Percentiles rank a stretch among this genome's conserved stretches.
Evolutionary conservation across 2,329 filamentous ascomycete genomes (phyloP).

Genomic region (Talaromyces sp.): DNA sequence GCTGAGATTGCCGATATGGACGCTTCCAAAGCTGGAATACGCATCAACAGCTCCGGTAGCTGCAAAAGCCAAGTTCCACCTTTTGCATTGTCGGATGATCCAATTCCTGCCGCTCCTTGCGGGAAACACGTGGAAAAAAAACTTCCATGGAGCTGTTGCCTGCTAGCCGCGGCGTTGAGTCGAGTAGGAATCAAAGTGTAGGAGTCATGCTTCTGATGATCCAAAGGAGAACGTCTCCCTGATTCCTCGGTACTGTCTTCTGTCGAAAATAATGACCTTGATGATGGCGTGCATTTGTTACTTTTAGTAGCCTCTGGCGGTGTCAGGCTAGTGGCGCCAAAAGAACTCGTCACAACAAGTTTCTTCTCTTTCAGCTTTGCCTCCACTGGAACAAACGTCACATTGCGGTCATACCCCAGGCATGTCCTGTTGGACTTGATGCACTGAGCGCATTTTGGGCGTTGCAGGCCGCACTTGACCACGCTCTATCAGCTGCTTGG

Average conservation of each 20-base stretch:
- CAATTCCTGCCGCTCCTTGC: background rate
- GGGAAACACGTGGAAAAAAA: constrained; percentile 21
- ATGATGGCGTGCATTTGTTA: background rate
- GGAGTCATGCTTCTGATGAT: background rate
- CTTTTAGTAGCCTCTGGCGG: background rate
- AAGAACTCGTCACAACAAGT: constrained; percentile 6
- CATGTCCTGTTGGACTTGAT: constrained; percentile 24
- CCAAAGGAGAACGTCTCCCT: background rate
- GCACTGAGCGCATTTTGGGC: constrained; percentile 24
- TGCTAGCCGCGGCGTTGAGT: constrained; percentile 9
- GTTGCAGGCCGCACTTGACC: constrained; percentile 24
- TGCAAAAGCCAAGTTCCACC: constrained; percentile 22
- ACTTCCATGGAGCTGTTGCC: constrained; percentile 22
- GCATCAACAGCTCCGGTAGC: constrained; percentile 18
- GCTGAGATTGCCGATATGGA: constrained; percentile 24
- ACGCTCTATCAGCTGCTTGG: background rate
- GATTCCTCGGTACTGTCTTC: background rate
- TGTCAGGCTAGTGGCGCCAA: background rate
- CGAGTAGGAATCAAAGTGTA: background rate
- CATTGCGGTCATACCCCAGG: constrained; percentile 23
- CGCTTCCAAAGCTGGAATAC: constrained; percentile 23
- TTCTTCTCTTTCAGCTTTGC: constrained; percentile 14
- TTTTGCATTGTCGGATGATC: background rate
- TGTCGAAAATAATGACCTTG: background rate
- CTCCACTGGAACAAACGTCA: constrained; percentile 22